phyloP scores from a whole-genome alignment of 768 basidiomycete genomes.

The Agaricus bisporus region DNA sequence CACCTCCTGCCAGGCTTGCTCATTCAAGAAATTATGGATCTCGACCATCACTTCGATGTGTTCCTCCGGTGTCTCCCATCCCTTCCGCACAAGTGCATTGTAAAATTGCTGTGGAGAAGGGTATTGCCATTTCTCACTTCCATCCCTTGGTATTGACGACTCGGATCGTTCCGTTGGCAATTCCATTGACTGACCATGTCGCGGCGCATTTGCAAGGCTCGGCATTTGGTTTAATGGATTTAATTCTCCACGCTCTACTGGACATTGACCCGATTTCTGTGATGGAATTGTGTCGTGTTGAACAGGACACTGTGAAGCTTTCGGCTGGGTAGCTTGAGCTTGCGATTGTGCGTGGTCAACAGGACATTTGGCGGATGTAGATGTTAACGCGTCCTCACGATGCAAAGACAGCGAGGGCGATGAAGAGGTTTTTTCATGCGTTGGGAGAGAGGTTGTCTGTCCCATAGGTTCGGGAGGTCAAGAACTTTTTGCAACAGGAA shows the following conservation, averaged over 20 bases:
- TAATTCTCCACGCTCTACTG: slow-evolving; percentile 52
- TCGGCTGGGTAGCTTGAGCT: slow-evolving; percentile 9
- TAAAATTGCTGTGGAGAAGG: slow-evolving; percentile 98
- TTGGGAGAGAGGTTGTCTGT: slow-evolving; percentile 38
- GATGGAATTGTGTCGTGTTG: slow-evolving; percentile 25
- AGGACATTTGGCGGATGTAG: slow-evolving; percentile 29
- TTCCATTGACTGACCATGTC: slow-evolving; percentile 46
- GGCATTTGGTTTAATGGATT: slow-evolving; percentile 89
- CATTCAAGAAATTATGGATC: slow-evolving; percentile 97
- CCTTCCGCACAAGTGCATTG: slow-evolving; percentile 93
- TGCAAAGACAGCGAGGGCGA: slow-evolving; percentile 29
- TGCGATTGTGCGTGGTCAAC: slow-evolving; percentile 24
- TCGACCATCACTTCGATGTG: slow-evolving; percentile 96
- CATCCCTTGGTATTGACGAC: slow-evolving; percentile 82
- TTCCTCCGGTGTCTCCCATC: slow-evolving; percentile 96
- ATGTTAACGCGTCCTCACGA: slow-evolving; percentile 22
- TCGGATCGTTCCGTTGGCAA: slow-evolving; percentile 71
- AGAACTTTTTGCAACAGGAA: neutral
- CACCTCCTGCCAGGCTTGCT: slow-evolving; percentile 94
- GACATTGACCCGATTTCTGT: slow-evolving; percentile 47
- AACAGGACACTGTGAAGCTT: slow-evolving; percentile 36
- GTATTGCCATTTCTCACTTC: slow-evolving; percentile 76
- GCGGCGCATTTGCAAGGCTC: slow-evolving; percentile 60
- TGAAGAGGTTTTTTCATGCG: slow-evolving; percentile 13
- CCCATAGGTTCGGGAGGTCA: slow-evolving; percentile 25